These are phyloP conservation scores for Heterococcus sp. DNA, from an alignment of 108 stramenopile species.

Conservation along the genomic window DNA sequence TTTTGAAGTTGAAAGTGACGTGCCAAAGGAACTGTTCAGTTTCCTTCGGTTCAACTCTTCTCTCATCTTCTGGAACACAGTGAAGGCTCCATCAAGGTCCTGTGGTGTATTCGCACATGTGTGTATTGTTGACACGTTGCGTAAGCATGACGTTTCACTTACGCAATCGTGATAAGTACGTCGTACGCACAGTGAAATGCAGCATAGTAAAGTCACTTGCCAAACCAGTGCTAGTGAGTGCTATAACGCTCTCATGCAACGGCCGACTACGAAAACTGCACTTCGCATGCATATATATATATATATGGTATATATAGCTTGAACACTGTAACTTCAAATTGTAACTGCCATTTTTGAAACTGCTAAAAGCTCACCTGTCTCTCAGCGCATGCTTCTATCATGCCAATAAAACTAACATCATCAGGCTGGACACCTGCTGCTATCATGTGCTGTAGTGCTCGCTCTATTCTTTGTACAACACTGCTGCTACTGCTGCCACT, in stretches of 20 bases:
- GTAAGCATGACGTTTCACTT: no score
- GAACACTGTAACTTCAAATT: no score
- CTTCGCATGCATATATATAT: no score
- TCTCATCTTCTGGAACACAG: not conserved
- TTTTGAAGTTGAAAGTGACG: no score
- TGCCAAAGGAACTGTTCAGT: not conserved
- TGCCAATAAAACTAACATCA: conserved; percentile 7
- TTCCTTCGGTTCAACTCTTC: not conserved
- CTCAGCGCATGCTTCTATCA: conserved; percentile 30
- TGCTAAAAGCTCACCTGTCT: conserved; percentile 1
- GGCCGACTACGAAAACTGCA: no score
- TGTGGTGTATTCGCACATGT: not conserved
- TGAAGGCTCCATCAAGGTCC: not conserved
- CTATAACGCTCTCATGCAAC: no score
- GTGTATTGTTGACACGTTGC: not conserved
- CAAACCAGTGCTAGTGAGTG: no score
- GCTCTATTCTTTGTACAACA: conserved; percentile 9
- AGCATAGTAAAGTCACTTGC: no score
- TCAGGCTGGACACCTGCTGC: conserved; percentile 13
- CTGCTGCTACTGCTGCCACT: not conserved
- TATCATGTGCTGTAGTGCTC: conserved; percentile 6
- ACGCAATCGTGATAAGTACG: no score
- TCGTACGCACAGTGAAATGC: no score
- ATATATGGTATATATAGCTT: no score
- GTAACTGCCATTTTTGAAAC: no score